Evolutionary conservation across 495 filamentous ascomycete genomes (phyloP).

Genomic region (Chaetomium fimeti): DNA sequence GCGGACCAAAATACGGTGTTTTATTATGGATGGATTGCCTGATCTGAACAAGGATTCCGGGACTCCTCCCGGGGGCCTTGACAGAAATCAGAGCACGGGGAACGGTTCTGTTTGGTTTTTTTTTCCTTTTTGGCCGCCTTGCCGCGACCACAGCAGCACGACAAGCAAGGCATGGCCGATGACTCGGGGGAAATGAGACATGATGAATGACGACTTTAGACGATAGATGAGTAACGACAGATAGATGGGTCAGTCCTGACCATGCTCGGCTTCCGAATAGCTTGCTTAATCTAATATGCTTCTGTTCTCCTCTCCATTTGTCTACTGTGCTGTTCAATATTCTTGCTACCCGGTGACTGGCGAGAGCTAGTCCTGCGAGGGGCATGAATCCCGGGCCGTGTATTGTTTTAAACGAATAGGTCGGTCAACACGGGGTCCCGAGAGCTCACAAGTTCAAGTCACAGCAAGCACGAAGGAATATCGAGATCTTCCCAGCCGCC

Average conservation of each 20-base stretch:
- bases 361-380: no score
- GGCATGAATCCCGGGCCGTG: no score
- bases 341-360: no score
- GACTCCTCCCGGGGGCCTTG: neutral
- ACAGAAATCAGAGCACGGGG: neutral
- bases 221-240: slow-evolving; percentile 27
- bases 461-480: no score
- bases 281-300: slow-evolving; percentile 23
- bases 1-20: neutral
- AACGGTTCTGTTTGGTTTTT: neutral
- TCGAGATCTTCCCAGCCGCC: no score
- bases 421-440: no score
- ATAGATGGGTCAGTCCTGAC: slow-evolving; percentile 10
- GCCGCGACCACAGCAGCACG: neutral
- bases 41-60: neutral
- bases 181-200: slow-evolving; percentile 7
- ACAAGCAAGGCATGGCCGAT: slow-evolving; percentile 2
- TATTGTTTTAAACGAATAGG: no score
- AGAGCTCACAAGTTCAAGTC: no score
- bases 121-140: neutral
- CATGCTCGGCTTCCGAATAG: slow-evolving; percentile 7
- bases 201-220: slow-evolving; percentile 22
- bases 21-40: no score
- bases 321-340: neutral
- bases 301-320: slow-evolving; percentile 2